Conservation (phyloP, 1,284 basidiomycete genomes). For the Cerrena zonata region DNA sequence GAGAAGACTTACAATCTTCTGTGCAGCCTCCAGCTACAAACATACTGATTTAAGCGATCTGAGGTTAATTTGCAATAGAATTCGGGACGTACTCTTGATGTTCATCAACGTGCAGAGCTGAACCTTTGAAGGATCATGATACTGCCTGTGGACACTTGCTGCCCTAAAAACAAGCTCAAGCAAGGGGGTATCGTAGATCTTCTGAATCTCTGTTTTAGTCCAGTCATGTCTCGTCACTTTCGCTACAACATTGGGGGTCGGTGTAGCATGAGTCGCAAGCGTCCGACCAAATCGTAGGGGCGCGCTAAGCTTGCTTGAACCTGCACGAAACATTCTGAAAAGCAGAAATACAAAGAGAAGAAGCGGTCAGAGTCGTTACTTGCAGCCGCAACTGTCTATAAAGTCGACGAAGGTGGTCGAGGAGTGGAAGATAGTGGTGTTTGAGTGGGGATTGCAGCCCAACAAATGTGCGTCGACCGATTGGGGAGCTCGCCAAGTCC, state of each 20-base stretch:
- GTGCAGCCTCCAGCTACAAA: slow-evolving; percentile 82
- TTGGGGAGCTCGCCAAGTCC: slow-evolving; percentile 6
- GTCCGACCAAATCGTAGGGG: slow-evolving; percentile 34
- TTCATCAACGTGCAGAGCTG: slow-evolving; percentile 98
- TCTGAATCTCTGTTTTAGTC: slow-evolving; percentile 67
- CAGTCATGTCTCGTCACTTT: slow-evolving; percentile 48
- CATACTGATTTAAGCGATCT: neutral
- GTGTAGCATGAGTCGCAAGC: slow-evolving; percentile 57
- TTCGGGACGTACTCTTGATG: slow-evolving; percentile 79
- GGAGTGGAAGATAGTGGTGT: slow-evolving; percentile 13
- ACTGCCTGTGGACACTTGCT: slow-evolving; percentile 75
- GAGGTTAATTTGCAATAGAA: neutral
- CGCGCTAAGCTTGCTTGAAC: slow-evolving; percentile 14
- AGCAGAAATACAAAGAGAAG: slow-evolving; percentile 4
- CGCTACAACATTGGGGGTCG: slow-evolving; percentile 20
- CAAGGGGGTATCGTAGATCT: slow-evolving; percentile 74
- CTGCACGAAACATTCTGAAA: slow-evolving; percentile 26
- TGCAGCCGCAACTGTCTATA: neutral
- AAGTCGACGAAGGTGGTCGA: neutral
- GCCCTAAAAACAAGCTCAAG: slow-evolving; percentile 84
- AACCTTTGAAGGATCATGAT: slow-evolving; percentile 85
- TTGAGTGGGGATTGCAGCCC: slow-evolving; percentile 20
- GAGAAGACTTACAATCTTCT: slow-evolving; percentile 76
- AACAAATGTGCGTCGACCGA: neutral
- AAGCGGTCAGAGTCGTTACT: neutral